Conservation (phyloP, 768 basidiomycete genomes). For the Rhodotorula kratochvilovae region DNA sequence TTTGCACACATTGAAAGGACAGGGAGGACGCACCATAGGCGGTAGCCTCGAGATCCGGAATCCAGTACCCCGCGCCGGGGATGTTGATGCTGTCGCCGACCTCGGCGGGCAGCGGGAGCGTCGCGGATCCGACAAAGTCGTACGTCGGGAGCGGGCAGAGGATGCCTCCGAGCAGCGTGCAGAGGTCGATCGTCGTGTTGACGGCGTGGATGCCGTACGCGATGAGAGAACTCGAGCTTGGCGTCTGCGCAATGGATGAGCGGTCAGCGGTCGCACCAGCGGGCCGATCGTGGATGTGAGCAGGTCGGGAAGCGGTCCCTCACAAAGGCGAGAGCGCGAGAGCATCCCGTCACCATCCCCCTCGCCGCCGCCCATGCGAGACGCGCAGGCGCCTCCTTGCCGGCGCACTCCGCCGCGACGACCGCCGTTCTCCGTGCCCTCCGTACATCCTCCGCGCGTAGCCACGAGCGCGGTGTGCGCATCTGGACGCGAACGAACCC, state of each 20-base stretch:
- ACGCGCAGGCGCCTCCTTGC: too few species aligned
- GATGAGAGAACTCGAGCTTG: constrained; percentile 71
- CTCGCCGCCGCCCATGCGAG: too few species aligned
- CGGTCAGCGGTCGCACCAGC: neutral
- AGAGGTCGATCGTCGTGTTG: constrained; percentile 82
- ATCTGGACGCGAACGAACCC: too few species aligned
- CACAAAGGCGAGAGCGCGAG: too few species aligned
- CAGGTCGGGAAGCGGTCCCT: too few species aligned
- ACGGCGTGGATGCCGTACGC: constrained; percentile 71
- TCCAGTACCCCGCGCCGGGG: constrained; percentile 68
- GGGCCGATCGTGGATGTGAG: neutral
- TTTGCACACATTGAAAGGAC: constrained; percentile 50
- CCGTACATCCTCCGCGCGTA: too few species aligned
- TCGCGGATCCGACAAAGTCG: constrained; percentile 67
- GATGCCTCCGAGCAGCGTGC: constrained; percentile 67
- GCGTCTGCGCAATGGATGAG: constrained; percentile 54
- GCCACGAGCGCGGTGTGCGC: too few species aligned
- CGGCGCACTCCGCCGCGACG: too few species aligned
- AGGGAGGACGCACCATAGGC: constrained; percentile 70
- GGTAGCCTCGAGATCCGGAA: constrained; percentile 88
- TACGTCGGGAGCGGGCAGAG: constrained; percentile 76
- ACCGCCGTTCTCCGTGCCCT: too few species aligned
- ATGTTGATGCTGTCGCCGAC: constrained; percentile 54
- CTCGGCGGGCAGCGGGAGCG: constrained; percentile 21
- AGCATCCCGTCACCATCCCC: too few species aligned